Conservation (phyloP, 257 asterid genomes). For the Pogostemon cablin region DNA sequence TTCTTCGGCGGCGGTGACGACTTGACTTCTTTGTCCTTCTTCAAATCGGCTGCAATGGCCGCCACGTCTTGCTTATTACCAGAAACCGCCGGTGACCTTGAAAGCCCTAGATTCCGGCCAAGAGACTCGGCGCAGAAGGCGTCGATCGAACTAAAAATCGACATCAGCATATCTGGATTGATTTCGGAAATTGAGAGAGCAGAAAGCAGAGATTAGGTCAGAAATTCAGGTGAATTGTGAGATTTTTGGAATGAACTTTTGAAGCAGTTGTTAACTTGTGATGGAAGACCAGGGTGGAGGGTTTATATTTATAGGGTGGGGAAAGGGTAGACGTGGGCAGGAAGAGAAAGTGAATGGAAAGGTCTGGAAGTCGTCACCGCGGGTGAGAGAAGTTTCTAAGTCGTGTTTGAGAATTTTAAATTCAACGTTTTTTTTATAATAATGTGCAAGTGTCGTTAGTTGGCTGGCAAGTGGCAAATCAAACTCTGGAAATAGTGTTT, state of each 20-base stretch:
- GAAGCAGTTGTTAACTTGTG: background rate
- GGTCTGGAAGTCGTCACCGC: no score
- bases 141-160: conserved; percentile 58
- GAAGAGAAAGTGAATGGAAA: no score
- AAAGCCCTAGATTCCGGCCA: conserved; percentile 39
- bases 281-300: background rate
- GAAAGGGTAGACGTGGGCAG: background rate
- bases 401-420: no score
- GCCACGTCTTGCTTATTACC: background rate
- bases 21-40: conserved; percentile 30
- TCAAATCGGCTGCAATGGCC: conserved; percentile 10
- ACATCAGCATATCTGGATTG: conserved; percentile 35
- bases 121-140: conserved; percentile 44
- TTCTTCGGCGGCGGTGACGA: background rate
- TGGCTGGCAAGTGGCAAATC: no score
- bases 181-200: background rate
- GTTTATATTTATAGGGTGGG: background rate
- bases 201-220: background rate
- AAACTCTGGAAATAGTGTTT: no score
- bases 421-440: no score
- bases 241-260: background rate
- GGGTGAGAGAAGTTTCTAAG: no score
- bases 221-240: background rate
- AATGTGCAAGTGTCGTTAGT: no score
- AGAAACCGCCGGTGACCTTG: conserved; percentile 14